Base-by-base conservation (phyloP, 2,329 filamentous ascomycete genomes). In the Penicillium sp. region DNA sequence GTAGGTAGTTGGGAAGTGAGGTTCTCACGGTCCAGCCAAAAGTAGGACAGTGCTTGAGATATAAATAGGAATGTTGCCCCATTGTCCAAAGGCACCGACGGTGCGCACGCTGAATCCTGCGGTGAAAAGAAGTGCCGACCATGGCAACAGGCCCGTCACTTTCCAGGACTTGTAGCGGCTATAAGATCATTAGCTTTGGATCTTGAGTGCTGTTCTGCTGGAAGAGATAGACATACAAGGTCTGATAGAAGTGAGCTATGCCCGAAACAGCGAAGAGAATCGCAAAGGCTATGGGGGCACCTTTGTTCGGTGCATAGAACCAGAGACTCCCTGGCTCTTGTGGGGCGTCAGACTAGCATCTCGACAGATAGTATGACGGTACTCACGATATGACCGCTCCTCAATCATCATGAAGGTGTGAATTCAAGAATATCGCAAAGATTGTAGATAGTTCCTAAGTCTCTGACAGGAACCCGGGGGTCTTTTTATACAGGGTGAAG, bases 281-380 rank as follows among this genome's bases (percentile, higher is more conserved):
- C 2, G 70, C 69, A 58, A 76, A 76, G 9, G 66, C 67, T 38
- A 74, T 71, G 3, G 74, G 67, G 6, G 69, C 68, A 4, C 70
- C 73, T 60, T 74, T 73, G 36, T 69, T 73, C 2, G 74, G 74
- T 9, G 65, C 65, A 60, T 76, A 75, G 53, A 68, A 68, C 68
- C 70, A 76, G 47, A 68, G 62, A 43, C 69, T 72, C 20, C 63
- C 68, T 31, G 65, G 62, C 51, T 70, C 68, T 69, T 20, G 10
- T 16, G 27, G 9, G 24, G 31, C 11, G 35, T 66, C 39, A 63
- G 56, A 13, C 30, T 18, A 24, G 40, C 11, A 25, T 25, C 9
- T 20, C 7, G 3, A 24, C n/a, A 13, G 14, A 10, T 45, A 38
- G 13, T 25, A 4, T 4, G 6, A n/a, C 6, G 20, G 9, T 18